Conservation (phyloP, 73 alveolate species). For the Urostyla sp. region DNA sequence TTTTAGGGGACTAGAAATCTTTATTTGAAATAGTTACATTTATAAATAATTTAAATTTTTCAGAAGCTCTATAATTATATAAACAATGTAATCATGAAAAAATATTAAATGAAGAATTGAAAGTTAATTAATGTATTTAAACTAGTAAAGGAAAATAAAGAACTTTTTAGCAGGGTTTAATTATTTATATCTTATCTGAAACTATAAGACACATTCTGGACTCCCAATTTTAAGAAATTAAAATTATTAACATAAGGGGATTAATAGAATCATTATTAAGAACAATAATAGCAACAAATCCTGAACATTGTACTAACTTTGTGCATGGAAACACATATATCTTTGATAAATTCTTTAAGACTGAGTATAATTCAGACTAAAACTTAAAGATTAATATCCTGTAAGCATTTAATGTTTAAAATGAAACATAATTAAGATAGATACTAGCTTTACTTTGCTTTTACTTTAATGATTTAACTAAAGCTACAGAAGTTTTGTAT, state of each 20-base stretch:
- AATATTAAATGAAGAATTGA: neutral
- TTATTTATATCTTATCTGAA: no score
- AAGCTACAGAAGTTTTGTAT: neutral
- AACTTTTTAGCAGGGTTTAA: no score
- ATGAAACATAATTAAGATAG: neutral
- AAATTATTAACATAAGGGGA: neutral
- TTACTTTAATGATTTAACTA: constrained; percentile 8
- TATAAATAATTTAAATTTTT: no score
- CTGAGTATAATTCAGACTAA: neutral
- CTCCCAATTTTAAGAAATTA: no score
- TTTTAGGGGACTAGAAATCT: constrained; percentile 10
- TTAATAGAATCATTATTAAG: neutral
- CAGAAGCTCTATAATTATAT: neutral
- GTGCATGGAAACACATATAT: neutral
- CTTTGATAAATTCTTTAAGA: neutral
- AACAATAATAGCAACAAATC: neutral
- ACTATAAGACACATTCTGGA: no score
- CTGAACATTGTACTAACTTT: neutral
- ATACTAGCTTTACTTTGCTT: constrained; percentile 16
- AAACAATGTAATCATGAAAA: no score
- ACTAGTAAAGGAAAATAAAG: no score
- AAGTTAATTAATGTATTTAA: neutral
- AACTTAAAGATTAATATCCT: neutral
- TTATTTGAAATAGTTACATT: neutral
- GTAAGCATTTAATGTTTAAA: no score